These are phyloP conservation scores for Solanum gandarillasii DNA, from an alignment of 257 asterid species.

Conservation along the genomic window DNA sequence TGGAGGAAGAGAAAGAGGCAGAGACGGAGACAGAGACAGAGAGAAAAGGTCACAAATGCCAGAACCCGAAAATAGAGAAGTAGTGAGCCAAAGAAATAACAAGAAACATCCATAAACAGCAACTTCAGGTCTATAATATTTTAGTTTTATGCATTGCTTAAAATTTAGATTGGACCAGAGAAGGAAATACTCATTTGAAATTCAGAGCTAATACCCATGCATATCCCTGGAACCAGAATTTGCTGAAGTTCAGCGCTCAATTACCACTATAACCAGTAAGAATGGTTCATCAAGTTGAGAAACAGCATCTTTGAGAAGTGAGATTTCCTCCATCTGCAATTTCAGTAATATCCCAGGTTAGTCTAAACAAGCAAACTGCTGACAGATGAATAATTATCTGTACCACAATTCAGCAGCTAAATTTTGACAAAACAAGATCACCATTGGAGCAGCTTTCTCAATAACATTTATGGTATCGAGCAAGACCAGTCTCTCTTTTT, in stretches of 20 bases:
- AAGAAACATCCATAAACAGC: neutral
- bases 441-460: slow-evolving; percentile 84
- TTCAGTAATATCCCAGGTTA: slow-evolving; percentile 20
- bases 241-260: slow-evolving; percentile 99
- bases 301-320: slow-evolving; percentile 97
- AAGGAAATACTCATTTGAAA: slow-evolving; percentile 50
- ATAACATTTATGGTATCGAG: slow-evolving; percentile 56
- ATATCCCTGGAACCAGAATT: slow-evolving; percentile 94
- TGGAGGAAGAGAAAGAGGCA: neutral
- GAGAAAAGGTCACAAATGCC: neutral
- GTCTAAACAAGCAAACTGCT: slow-evolving; percentile 9
- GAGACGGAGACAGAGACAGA: neutral
- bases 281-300: slow-evolving; percentile 95
- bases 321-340: slow-evolving; percentile 93
- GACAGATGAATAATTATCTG: slow-evolving; percentile 10
- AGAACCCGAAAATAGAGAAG: neutral
- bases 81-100: neutral
- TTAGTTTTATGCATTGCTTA: neutral
- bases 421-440: slow-evolving; percentile 60
- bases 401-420: slow-evolving; percentile 39
- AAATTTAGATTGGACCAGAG: slow-evolving; percentile 23
- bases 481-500: slow-evolving; percentile 53
- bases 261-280: slow-evolving; percentile 99
- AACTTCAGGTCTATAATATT: neutral
- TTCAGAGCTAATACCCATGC: slow-evolving; percentile 96